phyloP scores from a whole-genome alignment of 805 yeast species.

The Metschnikowia reukaufii region DNA sequence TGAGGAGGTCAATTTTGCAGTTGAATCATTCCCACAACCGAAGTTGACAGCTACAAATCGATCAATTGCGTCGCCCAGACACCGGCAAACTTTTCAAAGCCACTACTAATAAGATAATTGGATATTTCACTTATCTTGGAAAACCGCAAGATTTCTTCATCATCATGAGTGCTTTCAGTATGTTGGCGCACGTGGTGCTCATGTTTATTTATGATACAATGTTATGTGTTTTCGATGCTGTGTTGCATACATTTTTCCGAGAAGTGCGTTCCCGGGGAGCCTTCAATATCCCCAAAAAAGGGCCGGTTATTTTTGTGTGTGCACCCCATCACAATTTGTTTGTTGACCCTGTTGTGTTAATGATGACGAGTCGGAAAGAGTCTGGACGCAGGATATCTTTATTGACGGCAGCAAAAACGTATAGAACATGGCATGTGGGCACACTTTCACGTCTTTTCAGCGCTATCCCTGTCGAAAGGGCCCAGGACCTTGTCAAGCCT shows the following conservation, averaged over 20 bases:
- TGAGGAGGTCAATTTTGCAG: neutral
- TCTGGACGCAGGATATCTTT: conserved; percentile 35
- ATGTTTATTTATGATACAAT: conserved; percentile 28
- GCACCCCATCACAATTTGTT: conserved; percentile 48
- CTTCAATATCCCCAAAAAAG: conserved; percentile 37
- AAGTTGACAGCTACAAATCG: too few relatives aligned
- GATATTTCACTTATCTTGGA: too few relatives aligned
- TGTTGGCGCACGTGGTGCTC: conserved; percentile 3
- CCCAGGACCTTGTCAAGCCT: conserved; percentile 37
- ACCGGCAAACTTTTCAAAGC: too few relatives aligned
- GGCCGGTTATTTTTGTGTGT: conserved; percentile 41
- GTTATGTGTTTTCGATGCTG: conserved; percentile 33
- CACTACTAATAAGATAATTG: too few relatives aligned
- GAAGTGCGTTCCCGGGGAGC: conserved; percentile 40
- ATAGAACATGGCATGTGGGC: conserved; percentile 33
- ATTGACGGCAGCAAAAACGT: conserved; percentile 40
- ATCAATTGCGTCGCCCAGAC: too few relatives aligned
- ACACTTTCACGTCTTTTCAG: conserved; percentile 31
- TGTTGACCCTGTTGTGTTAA: conserved; percentile 40
- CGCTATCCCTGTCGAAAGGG: conserved; percentile 44
- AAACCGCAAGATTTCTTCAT: too few relatives aligned
- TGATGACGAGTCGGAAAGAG: conserved; percentile 34
- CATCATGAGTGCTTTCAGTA: neutral
- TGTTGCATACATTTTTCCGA: conserved; percentile 42
- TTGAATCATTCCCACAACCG: neutral